Evolutionary conservation across 2,329 filamentous ascomycete genomes (phyloP), one percentile per base, ranked within the genome.

Genomic region (Neophaeococcomyces mojaviensis): DNA sequence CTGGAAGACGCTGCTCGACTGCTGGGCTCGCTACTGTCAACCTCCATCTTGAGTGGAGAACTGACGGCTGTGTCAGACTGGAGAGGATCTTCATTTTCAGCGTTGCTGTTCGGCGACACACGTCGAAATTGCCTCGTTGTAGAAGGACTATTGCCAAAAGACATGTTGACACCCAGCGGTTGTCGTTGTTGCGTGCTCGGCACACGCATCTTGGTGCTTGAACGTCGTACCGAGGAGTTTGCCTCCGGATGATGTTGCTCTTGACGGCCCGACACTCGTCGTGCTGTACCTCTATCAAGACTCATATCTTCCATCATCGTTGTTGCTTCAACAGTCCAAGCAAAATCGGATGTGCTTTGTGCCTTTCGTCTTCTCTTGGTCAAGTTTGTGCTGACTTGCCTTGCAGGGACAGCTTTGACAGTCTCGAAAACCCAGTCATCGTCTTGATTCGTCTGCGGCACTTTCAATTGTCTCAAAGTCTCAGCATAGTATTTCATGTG

Each of bases 341-440:
- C 61, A 4, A 63, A 49, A 45, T 61, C 55, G 44, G 73, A 67
- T 0, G 70, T 66, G 32, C 54, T 65, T 15, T 39, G 37, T 28
- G 69, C 59, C 54, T 72, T 76, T 49, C 69, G 64, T 47, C 68
- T 67, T 57, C 68, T 74, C 52, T 48, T 59, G 19, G 49, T 63
- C 50, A 64, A 61, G 3, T 75, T 79, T 56, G 77, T 70, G 48
- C 70, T 77, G 3, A 78, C 73, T 3, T 71, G 74, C 26, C 82
- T 71, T 50, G 70, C 65, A 0, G 85, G 87, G 6, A 72, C 65
- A 9, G 78, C 76, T 64, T 86, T 92, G 60, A 97, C 81, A 0
- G 90, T 97, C 60, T 96, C 90, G 61, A 97, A 97, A 2, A 94
- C 84, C 90, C 90, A 97, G 53, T 86, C 89, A 53, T 95, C 88